These are phyloP conservation scores for Coemansia sp. DNA, from an alignment of 192 early-diverging fungal species.

Conservation along the genomic window DNA sequence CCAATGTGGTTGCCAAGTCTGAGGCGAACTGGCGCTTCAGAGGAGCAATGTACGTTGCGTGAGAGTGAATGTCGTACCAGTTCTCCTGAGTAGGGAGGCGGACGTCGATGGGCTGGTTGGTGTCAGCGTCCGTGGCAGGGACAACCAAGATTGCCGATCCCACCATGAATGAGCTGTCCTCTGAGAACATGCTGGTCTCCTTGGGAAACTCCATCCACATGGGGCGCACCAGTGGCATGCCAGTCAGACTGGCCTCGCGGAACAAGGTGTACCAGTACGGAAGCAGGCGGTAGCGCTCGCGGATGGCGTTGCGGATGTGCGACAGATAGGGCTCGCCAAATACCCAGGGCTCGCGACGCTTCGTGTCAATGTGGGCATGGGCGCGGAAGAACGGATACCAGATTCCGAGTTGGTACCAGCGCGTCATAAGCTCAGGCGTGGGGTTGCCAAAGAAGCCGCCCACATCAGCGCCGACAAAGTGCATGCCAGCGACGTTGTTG, in stretches of 20 bases:
- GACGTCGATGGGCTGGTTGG: constrained; percentile 56
- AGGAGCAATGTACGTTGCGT: constrained; percentile 31
- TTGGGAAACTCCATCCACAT: constrained; percentile 89
- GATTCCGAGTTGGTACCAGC: constrained; percentile 97
- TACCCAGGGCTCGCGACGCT: constrained; percentile 96
- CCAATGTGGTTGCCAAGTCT: constrained; percentile 72
- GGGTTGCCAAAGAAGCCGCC: constrained; percentile 99
- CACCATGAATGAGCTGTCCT: constrained; percentile 90
- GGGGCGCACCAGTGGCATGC: constrained; percentile 84
- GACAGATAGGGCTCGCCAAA: constrained; percentile 83
- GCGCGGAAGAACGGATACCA: constrained; percentile 98
- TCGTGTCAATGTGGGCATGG: constrained; percentile 97
- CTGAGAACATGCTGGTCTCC: constrained; percentile 73
- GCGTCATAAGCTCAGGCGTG: constrained; percentile 78
- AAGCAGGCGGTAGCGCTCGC: constrained; percentile 82
- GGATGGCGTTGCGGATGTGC: constrained; percentile 77
- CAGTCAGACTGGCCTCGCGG: constrained; percentile 70
- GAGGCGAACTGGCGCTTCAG: constrained; percentile 65
- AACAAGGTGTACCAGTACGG: constrained; percentile 95
- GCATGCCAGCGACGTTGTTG: constrained; percentile 83
- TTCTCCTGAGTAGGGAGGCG: constrained; percentile 73
- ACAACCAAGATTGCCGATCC: constrained; percentile 79
- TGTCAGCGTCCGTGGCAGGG: constrained; percentile 60
- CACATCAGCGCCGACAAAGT: constrained; percentile 94
- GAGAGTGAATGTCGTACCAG: constrained; percentile 62